phyloP scores from a whole-genome alignment of 192 early-diverging fungal genomes.

The Podila minutissima region DNA sequence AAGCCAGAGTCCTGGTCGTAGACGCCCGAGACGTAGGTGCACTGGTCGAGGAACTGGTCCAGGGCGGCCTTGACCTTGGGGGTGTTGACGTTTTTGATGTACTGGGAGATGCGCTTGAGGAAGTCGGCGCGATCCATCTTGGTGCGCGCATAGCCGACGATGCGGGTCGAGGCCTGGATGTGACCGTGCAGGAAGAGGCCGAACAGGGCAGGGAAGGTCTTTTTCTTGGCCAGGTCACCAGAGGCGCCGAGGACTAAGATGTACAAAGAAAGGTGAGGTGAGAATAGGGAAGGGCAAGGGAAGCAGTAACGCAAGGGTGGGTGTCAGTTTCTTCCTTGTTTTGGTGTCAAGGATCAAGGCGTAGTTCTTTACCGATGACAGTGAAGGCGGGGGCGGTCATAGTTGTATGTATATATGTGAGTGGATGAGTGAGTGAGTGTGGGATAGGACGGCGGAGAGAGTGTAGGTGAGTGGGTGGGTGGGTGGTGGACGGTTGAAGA shows the following conservation, averaged over 20 bases:
- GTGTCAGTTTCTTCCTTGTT: neutral
- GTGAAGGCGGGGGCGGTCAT: slow-evolving; percentile 31
- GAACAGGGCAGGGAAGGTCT: slow-evolving; percentile 95
- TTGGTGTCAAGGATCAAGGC: neutral
- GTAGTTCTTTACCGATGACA: slow-evolving; percentile 26
- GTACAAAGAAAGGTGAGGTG: neutral
- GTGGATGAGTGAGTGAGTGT: neutral
- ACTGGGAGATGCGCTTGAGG: slow-evolving; percentile 73
- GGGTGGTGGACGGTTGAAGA: neutral
- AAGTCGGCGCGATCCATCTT: slow-evolving; percentile 82
- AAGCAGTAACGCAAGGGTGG: neutral
- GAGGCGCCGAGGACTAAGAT: slow-evolving; percentile 77
- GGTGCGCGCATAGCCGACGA: slow-evolving; percentile 94
- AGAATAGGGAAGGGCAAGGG: neutral
- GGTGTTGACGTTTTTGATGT: slow-evolving; percentile 64
- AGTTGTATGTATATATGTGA: neutral
- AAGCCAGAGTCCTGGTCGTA: slow-evolving; percentile 85
- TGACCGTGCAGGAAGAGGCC: slow-evolving; percentile 83
- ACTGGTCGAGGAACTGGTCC: slow-evolving; percentile 70
- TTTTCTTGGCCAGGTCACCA: slow-evolving; percentile 96
- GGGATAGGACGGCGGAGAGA: neutral
- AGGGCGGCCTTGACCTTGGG: slow-evolving; percentile 63
- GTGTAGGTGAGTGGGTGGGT: neutral
- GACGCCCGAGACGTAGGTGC: slow-evolving; percentile 81
- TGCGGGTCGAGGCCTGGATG: slow-evolving; percentile 74